Base-by-base conservation (phyloP, 495 filamentous ascomycete genomes). In the Penicilliopsis zonata region DNA sequence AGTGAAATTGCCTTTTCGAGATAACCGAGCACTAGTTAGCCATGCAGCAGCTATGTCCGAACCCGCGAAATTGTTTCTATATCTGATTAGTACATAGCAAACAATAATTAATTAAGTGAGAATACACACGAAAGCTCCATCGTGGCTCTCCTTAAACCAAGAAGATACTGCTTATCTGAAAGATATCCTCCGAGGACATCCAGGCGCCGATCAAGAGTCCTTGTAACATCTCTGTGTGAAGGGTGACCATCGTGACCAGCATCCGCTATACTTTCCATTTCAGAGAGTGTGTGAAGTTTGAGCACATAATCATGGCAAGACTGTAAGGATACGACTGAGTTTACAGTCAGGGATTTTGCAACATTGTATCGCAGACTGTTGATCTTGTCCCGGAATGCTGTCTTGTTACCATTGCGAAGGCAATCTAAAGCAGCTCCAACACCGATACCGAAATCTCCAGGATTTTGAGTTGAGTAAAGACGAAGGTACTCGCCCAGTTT, bases 161-260 rank as follows among this genome's bases (percentile, higher is more conserved):
- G 69, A 16, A 99, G 55, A 45, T 94, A 94, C 52, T 96, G 88
- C 52, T 96, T 95, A 47, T 96, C 84, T 25, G 78, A 71, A 16
- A 81, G 72, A 46, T 85, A 94, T 3, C 85, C 78, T 2, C 90
- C 90, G 7, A 99, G 54, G 7, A 87, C 69, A 46, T 87, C 80
- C 29, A 96, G 57, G 6, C 92, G 80, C 23, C 78, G 70, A 42
- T 78, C 69, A 9, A 95, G 57, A 6, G 74, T 69, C 40, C 64
- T 55, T 0, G 78, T 48, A 14, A 86, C 47, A 13, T 53, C 52
- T 18, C 51, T 40, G 40, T 44, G 50, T 30, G 54, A 34, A 4
- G 43, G 43, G 10, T 50, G 38, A 18, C 52, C 43, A 19, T 51
- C 38, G 24, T 55, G 50, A 7, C 50, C 43, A 16, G 63, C 55